Percentiles rank a stretch among this genome's conserved stretches.
Evolutionary conservation across 495 filamentous ascomycete genomes (phyloP).

Genomic region (Tuber magnatum): DNA sequence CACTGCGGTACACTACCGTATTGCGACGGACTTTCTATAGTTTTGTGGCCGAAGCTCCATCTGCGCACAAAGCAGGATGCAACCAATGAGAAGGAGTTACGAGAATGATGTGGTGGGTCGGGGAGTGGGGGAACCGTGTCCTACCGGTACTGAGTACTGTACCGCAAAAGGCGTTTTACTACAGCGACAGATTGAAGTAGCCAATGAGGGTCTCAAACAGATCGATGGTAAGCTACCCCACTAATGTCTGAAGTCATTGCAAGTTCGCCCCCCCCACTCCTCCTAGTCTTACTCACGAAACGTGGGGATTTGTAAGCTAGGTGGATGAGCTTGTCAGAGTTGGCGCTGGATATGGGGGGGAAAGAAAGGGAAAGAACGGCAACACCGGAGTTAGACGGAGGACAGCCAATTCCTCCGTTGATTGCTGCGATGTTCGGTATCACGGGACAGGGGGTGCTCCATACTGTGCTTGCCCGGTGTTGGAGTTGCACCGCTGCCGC

Average conservation of each 20-base stretch:
- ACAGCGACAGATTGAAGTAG: neutral
- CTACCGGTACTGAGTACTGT: no score
- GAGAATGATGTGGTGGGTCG: neutral
- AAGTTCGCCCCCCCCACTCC: neutral
- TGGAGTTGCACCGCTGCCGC: neutral
- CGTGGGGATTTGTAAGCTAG: conserved; percentile 29
- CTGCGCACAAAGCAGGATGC: neutral
- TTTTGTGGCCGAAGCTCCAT: neutral
- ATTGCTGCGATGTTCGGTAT: neutral
- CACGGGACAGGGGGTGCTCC: neutral
- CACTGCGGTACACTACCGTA: neutral
- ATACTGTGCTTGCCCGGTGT: neutral
- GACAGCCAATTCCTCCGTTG: neutral
- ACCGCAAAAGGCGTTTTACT: neutral
- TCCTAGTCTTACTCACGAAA: neutral
- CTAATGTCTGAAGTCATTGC: neutral
- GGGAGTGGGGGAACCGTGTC: neutral
- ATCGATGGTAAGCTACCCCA: neutral
- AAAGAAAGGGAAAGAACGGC: conserved; percentile 26
- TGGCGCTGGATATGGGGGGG: neutral
- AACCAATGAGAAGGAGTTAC: neutral
- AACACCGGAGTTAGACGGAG: neutral
- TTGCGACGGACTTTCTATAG: neutral
- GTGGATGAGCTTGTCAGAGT: neutral
- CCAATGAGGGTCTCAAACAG: neutral